Base-by-base conservation (phyloP, 805 yeast genomes). In the Starmerella riodocensis region DNA sequence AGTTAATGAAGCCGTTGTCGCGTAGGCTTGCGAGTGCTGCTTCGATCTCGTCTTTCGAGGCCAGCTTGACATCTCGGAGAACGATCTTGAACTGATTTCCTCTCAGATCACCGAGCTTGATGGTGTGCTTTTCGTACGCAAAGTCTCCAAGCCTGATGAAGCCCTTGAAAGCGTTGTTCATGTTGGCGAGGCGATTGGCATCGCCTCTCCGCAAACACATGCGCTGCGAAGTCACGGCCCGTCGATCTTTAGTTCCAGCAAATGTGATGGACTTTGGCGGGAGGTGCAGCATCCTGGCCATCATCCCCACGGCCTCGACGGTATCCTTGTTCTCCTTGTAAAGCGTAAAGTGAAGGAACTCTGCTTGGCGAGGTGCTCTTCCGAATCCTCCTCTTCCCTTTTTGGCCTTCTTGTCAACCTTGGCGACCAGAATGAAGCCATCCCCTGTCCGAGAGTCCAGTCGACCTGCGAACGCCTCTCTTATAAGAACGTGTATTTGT, bases 321-420 rank as follows among this genome's bases (percentile, higher is more conserved):
- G 99, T 86, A 51, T 91, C 99, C 56, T 86, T 81, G 62, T 91
- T 91, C 56, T 91, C 96, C 58, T 91, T 91, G 64, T 82, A 85
- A 21, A 91, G 63, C 11, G 80, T 74, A 53, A 86, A 78, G 53
- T 80, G 86, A 32, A 86, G 61, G 58, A 62, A 82, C 32, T 72
- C 70, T 49, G 76, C 76, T 41, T 68, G 28, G 9, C 29, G n/a
- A n/a, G 39, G 34, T 11, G 41, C 9, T 4, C 37, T 14, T 4
- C 30, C 35, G 9, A 31, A 25, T 3, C 40, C 41, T 4, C 13
- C 17, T 14, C 32, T 29, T n/a, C 28, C n/a, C 8, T 22, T 11
- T 8, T 28, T 32, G 17, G 28, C 22, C 8, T 27, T 33, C 20
- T 29, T 27, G 29, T 37, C 30, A 4, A 37, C 40, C 16, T 39